These are phyloP conservation scores for Penstemon newberryi DNA, from an alignment of 257 asterid genomes.

Conservation along the genomic window DNA sequence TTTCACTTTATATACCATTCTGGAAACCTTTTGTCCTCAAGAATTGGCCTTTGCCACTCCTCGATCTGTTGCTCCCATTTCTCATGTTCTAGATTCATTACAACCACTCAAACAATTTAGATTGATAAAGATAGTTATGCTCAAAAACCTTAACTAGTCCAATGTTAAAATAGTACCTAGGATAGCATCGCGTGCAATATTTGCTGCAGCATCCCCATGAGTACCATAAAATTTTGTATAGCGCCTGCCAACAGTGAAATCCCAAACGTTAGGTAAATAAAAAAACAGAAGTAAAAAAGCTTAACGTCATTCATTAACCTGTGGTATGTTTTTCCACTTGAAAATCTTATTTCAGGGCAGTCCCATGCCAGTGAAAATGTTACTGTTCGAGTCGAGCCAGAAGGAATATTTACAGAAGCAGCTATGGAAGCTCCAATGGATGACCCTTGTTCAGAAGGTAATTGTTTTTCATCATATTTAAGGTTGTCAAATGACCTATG, in stretches of 20 bases:
- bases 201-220: constrained; percentile 63
- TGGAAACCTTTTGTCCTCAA: constrained; percentile 75
- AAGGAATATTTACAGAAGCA: constrained; percentile 66
- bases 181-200: constrained; percentile 70
- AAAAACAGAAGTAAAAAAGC: not conserved
- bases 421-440: constrained; percentile 79
- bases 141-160: constrained; percentile 6
- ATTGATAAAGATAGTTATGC: not conserved
- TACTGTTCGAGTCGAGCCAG: constrained; percentile 46
- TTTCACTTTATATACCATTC: constrained; percentile 53
- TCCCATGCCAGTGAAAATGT: constrained; percentile 86
- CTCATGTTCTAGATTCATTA: constrained; percentile 31
- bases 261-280: not conserved
- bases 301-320: constrained; percentile 37
- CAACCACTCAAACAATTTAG: not conserved
- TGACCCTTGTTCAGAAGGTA: constrained; percentile 70
- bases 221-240: constrained; percentile 70
- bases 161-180: constrained; percentile 47
- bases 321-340: constrained; percentile 74
- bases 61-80: constrained; percentile 70
- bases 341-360: constrained; percentile 75
- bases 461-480: constrained; percentile 40
- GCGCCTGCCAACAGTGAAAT: constrained; percentile 47
- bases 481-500: constrained; percentile 59
- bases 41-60: constrained; percentile 78